phyloP scores from a whole-genome alignment of 768 basidiomycete genomes.

The Chalciporus chontae region DNA sequence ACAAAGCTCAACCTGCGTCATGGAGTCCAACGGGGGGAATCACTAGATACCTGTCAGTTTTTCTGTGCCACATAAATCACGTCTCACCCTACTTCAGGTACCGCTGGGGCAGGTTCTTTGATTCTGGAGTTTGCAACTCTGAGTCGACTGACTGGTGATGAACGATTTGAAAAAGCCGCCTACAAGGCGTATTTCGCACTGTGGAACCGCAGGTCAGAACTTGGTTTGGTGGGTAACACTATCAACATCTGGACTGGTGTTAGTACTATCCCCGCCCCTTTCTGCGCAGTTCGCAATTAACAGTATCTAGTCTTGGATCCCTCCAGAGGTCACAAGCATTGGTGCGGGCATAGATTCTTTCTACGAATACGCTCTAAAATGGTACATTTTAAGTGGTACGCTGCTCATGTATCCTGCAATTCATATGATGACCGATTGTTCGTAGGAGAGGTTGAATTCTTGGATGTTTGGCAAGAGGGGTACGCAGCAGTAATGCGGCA shows the following conservation, averaged over 20 bases:
- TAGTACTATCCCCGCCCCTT: conserved; percentile 25
- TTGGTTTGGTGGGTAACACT: conserved; percentile 86
- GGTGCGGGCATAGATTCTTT: conserved; percentile 97
- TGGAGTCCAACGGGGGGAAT: conserved; percentile 75
- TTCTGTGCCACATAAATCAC: neutral
- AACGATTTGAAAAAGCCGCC: conserved; percentile 86
- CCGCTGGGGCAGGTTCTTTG: conserved; percentile 90
- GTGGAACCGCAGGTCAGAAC: conserved; percentile 87
- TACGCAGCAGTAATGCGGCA: conserved; percentile 86
- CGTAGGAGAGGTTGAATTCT: conserved; percentile 71
- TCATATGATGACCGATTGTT: neutral
- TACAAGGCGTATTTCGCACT: conserved; percentile 88
- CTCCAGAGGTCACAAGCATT: conserved; percentile 74
- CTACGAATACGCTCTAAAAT: conserved; percentile 91
- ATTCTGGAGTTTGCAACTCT: conserved; percentile 94
- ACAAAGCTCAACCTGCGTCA: conserved; percentile 76
- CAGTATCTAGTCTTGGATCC: conserved; percentile 54
- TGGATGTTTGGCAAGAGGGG: conserved; percentile 81
- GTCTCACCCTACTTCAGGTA: conserved; percentile 46
- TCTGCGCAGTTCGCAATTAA: conserved; percentile 6
- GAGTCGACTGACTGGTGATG: conserved; percentile 86
- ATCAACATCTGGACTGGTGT: conserved; percentile 84
- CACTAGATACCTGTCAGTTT: conserved; percentile 76
- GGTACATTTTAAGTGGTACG: conserved; percentile 82
- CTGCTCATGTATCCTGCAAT: neutral